phyloP scores from a whole-genome alignment of 2,329 filamentous ascomycete species.

The Cylindrodendrum hubeiense region DNA sequence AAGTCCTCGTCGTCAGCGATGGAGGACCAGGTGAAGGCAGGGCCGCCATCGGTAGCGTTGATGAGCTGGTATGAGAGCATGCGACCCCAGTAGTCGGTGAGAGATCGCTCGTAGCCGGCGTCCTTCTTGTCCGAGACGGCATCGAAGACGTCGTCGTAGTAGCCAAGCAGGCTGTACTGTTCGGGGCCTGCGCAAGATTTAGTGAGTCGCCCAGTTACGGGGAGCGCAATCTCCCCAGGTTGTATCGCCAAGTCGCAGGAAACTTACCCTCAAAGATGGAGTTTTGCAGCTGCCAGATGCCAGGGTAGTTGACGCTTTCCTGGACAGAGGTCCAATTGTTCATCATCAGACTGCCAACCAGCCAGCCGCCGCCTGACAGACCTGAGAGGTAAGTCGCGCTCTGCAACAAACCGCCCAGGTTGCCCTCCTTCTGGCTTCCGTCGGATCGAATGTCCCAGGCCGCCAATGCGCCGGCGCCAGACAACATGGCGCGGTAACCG shows the following conservation, averaged over 20 bases:
- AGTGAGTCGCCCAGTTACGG: background rate
- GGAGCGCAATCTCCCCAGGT: background rate
- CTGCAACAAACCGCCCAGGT: conserved; percentile 85
- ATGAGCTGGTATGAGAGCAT: conserved; percentile 89
- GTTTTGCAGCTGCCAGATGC: conserved; percentile 56
- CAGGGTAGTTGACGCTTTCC: conserved; percentile 49
- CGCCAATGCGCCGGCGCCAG: conserved; percentile 82
- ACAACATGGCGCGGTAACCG: conserved; percentile 88
- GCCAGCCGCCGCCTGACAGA: conserved; percentile 86
- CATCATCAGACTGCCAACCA: conserved; percentile 83
- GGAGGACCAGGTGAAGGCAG: conserved; percentile 85
- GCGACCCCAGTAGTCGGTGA: conserved; percentile 93
- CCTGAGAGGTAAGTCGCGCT: conserved; percentile 84
- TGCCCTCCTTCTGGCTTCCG: conserved; percentile 61
- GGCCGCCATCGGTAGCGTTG: conserved; percentile 79
- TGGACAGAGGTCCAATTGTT: conserved; percentile 84
- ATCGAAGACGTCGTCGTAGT: conserved; percentile 53
- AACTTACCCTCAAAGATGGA: conserved; percentile 51
- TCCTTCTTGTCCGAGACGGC: conserved; percentile 53
- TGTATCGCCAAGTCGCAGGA: background rate
- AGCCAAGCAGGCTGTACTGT: conserved; percentile 52
- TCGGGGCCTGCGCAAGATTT: conserved; percentile 45
- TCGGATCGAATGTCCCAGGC: conserved; percentile 82
- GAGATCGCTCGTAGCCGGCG: conserved; percentile 66
- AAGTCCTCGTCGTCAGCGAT: conserved; percentile 60